A percentile compares a stretch with the other conserved stretches of the same genome.
Conservation (phyloP, 225 moss, liverwort and hornwort genomes). For the Pseudoscleropodium purum region DNA sequence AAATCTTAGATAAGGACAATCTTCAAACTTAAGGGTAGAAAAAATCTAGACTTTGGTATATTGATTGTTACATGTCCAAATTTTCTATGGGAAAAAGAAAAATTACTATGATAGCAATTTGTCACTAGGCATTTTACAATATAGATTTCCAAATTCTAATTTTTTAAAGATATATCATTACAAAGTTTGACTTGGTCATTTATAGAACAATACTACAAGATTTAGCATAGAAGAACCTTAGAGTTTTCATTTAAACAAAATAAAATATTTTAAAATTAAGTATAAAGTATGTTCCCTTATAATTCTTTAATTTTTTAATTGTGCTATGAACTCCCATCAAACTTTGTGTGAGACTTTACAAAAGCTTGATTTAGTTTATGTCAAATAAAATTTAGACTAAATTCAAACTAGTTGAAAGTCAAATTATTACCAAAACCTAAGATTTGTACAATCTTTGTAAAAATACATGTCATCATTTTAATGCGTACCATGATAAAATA, state of each 20-base stretch:
- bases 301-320: background rate
- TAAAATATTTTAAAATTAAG: background rate
- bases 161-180: background rate
- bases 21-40: background rate
- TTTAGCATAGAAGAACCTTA: fast-evolving
- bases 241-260: background rate
- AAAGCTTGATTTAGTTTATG: background rate
- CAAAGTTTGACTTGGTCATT: background rate
- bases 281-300: background rate
- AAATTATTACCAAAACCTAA: background rate
- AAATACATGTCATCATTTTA: background rate
- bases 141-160: background rate
- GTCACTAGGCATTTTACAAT: fast-evolving
- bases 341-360: too few relatives aligned
- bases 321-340: fast-evolving
- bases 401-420: background rate
- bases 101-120: background rate
- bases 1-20: fast-evolving
- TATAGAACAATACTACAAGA: fast-evolving
- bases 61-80: background rate
- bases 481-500: fast-evolving
- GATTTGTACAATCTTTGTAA: background rate
- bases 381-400: background rate
- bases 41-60: background rate
- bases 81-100: background rate